Evolutionary conservation across 148 eudicot genomes (phyloP).

Genomic region (Cornus kousa): DNA sequence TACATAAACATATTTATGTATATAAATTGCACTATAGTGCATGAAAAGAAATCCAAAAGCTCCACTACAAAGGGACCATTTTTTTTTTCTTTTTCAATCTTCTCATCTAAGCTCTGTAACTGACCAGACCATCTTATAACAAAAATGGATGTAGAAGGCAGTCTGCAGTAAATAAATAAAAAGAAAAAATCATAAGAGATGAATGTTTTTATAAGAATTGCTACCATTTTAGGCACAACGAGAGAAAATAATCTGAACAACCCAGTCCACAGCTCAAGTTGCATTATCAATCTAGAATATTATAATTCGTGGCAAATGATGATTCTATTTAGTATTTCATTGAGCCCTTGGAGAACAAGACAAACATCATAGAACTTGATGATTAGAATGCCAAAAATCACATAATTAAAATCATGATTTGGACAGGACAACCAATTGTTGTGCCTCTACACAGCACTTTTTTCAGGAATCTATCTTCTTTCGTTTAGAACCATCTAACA

Average conservation of each 20-base stretch:
- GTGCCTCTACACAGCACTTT: too few relatives aligned
- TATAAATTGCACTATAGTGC: too few relatives aligned
- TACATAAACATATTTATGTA: too few relatives aligned
- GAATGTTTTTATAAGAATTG: background rate
- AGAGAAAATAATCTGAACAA: background rate
- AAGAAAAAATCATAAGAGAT: background rate
- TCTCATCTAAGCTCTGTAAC: too few relatives aligned
- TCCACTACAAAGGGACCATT: too few relatives aligned
- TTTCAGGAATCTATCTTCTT: too few relatives aligned
- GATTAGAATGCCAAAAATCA: background rate
- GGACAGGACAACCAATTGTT: background rate
- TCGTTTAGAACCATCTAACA: too few relatives aligned
- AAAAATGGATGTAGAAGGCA: background rate
- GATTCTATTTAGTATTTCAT: background rate
- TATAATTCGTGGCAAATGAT: background rate
- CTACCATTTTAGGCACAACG: background rate
- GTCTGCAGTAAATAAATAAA: background rate
- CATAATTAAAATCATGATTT: background rate
- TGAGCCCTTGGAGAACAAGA: background rate
- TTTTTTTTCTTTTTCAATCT: too few relatives aligned
- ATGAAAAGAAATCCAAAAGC: too few relatives aligned
- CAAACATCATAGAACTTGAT: background rate
- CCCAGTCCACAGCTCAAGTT: background rate
- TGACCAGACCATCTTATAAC: too few relatives aligned
- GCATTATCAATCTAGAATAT: background rate